Evolutionary conservation across 345 rosid genomes (phyloP).

Genomic region (Arabidopsis arenosa): DNA sequence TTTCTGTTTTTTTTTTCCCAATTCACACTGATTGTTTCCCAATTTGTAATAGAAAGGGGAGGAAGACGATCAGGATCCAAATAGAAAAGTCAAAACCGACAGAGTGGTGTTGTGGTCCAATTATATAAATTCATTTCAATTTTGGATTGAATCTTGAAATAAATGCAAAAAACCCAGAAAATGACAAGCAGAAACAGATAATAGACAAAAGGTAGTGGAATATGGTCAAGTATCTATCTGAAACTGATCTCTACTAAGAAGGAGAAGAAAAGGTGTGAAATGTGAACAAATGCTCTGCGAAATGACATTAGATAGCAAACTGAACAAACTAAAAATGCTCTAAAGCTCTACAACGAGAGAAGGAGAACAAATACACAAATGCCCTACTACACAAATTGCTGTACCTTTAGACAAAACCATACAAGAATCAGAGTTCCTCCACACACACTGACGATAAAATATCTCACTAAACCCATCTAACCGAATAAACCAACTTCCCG

Average conservation of each 20-base stretch:
- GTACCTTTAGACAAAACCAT: constrained; percentile 30
- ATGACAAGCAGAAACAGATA: constrained; percentile 1
- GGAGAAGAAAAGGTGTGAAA: constrained; percentile 3
- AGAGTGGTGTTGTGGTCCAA: constrained; percentile 35
- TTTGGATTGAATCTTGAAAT: constrained; percentile 13
- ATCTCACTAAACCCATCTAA: constrained; percentile 41
- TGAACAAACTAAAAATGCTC: constrained; percentile 32
- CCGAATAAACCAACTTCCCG: constrained; percentile 16
- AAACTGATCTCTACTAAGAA: background rate
- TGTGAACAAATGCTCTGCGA: constrained; percentile 21
- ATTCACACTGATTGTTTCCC: background rate
- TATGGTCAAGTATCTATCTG: constrained; percentile 15
- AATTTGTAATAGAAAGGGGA: background rate
- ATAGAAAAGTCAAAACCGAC: constrained; percentile 28
- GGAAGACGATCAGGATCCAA: constrained; percentile 6
- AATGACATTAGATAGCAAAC: constrained; percentile 17
- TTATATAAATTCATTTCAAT: background rate
- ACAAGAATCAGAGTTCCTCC: constrained; percentile 34
- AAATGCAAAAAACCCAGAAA: background rate
- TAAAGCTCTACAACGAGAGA: constrained; percentile 46
- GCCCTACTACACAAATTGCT: constrained; percentile 42
- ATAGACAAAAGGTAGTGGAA: background rate
- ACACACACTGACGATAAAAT: constrained; percentile 32
- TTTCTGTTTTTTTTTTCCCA: background rate
- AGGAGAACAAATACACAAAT: constrained; percentile 39